These are phyloP conservation scores for Colletotrichum sp. DNA, from an alignment of 2,329 filamentous ascomycete genomes.

Conservation along the genomic window DNA sequence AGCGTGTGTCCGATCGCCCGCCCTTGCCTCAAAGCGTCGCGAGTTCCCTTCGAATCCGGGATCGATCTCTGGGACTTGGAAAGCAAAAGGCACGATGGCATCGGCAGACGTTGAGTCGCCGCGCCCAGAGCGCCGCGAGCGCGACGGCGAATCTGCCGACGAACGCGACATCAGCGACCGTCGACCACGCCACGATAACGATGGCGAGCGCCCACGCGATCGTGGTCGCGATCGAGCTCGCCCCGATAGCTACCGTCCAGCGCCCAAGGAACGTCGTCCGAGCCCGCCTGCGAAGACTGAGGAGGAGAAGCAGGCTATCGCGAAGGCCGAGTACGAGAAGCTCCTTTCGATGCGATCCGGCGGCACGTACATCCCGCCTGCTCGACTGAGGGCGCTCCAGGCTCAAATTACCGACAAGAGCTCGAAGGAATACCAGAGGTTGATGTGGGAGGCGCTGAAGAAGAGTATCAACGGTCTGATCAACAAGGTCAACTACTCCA, in stretches of 20 bases:
- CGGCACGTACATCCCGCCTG: conserved; percentile 95
- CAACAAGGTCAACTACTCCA: conserved; percentile 98
- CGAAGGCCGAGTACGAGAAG: conserved; percentile 93
- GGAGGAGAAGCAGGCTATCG: conserved; percentile 85
- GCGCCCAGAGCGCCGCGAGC: conserved; percentile 37
- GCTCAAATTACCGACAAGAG: conserved; percentile 96
- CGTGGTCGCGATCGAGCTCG: conserved; percentile 40
- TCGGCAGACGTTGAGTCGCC: conserved; percentile 48
- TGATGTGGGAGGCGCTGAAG: conserved; percentile 99
- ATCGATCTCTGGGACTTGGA: not conserved
- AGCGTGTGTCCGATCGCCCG: not conserved
- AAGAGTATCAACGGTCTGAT: conserved; percentile 98
- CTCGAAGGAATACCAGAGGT: conserved; percentile 96
- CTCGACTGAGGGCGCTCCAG: conserved; percentile 87
- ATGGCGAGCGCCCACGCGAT: conserved; percentile 27
- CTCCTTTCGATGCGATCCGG: conserved; percentile 91
- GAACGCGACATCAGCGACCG: conserved; percentile 51
- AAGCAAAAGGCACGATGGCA: conserved; percentile 38
- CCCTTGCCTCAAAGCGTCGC: not conserved
- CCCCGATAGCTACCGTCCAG: conserved; percentile 56
- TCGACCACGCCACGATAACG: conserved; percentile 35
- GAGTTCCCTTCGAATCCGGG: not conserved
- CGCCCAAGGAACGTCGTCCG: conserved; percentile 32
- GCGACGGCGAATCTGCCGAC: conserved; percentile 23
- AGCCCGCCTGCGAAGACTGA: conserved; percentile 60